Conservation (phyloP, 371 early-diverging fungal genomes). For the Lichtheimia corymbifera region DNA sequence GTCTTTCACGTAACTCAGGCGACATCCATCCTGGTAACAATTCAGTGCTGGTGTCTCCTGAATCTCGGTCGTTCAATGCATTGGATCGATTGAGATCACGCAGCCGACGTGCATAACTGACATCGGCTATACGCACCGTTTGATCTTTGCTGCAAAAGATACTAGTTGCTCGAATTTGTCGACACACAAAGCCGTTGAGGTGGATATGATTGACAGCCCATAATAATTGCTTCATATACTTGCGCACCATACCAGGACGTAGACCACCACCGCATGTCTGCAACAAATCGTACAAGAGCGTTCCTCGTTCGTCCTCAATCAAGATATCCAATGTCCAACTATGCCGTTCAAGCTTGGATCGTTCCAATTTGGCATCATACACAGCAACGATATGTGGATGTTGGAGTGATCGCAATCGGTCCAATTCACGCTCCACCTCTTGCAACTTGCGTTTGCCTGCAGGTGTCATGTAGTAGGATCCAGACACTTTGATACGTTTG, state of each 20-base stretch:
- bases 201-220: conserved; percentile 61
- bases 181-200: conserved; percentile 60
- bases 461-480: conserved; percentile 48
- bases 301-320: conserved; percentile 53
- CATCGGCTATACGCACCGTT: conserved; percentile 43
- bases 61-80: conserved; percentile 42
- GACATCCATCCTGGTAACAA: conserved; percentile 46
- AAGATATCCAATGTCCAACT: conserved; percentile 60
- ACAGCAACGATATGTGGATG: conserved; percentile 57
- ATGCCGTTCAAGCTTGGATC: conserved; percentile 24
- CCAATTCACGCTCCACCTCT: conserved; percentile 63
- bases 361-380: conserved; percentile 58
- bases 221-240: conserved; percentile 61
- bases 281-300: conserved; percentile 44
- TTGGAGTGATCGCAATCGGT: conserved; percentile 54
- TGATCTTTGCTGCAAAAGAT: conserved; percentile 40
- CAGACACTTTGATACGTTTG: conserved; percentile 37
- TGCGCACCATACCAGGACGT: conserved; percentile 48
- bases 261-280: conserved; percentile 54
- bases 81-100: conserved; percentile 50
- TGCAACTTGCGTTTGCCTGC: conserved; percentile 62
- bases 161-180: conserved; percentile 44
- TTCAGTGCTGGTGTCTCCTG: conserved; percentile 19
- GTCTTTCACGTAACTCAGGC: conserved; percentile 59
- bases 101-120: conserved; percentile 51